Evolutionary conservation across 352 stramenopile species (phyloP).

Genomic region (Thalassiosira exigua): DNA sequence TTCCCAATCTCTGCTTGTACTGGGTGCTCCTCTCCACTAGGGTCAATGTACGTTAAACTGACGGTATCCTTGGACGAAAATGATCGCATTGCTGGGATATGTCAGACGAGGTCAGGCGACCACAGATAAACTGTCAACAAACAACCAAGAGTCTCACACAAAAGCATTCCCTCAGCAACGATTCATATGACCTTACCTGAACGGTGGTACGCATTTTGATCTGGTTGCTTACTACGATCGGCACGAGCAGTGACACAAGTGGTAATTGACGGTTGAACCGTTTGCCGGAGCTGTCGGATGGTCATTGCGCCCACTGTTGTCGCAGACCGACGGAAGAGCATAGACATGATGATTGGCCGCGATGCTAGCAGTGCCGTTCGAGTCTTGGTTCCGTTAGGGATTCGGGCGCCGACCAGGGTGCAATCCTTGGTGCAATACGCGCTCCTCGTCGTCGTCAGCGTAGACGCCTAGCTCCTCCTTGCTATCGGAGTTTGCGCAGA

Average conservation of each 20-base stretch:
- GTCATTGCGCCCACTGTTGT: slow-evolving; percentile 9
- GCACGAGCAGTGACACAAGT: neutral
- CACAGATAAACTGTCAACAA: neutral
- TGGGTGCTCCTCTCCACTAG: slow-evolving; percentile 63
- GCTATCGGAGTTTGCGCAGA: no score
- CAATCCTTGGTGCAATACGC: no score
- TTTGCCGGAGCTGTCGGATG: slow-evolving; percentile 5
- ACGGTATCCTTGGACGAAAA: slow-evolving; percentile 66
- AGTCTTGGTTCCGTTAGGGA: no score
- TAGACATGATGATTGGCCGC: no score
- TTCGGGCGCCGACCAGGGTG: no score
- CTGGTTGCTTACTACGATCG: neutral
- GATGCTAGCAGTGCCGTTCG: no score
- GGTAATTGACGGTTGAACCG: neutral
- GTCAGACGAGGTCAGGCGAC: neutral
- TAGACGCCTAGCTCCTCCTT: no score
- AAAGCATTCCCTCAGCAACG: neutral
- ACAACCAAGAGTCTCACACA: neutral
- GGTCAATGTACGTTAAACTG: slow-evolving; percentile 73
- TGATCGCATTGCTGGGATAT: slow-evolving; percentile 9
- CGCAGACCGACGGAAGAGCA: slow-evolving; percentile 8
- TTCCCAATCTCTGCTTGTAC: slow-evolving; percentile 77
- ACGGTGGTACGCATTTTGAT: no score
- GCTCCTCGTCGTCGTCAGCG: no score
- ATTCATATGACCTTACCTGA: neutral